phyloP scores from a whole-genome alignment of 345 rosid genomes.

The Linum tenue region DNA sequence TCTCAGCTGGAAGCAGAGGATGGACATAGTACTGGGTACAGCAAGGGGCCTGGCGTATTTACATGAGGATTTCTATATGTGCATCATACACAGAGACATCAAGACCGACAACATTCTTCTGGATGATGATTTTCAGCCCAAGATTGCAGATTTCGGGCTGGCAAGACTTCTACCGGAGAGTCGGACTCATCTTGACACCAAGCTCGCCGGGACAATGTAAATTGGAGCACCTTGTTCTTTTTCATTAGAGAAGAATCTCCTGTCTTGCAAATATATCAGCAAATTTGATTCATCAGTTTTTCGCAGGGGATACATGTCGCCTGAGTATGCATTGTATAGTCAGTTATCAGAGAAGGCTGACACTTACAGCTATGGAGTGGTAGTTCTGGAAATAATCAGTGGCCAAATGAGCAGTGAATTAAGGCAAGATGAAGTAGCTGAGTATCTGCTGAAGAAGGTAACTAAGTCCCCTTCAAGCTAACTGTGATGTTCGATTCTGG shows the following conservation, averaged over 20 bases:
- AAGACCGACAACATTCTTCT: constrained; percentile 39
- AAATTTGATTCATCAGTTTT: too few species aligned
- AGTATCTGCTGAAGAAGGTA: constrained; percentile 18
- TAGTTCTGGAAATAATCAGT: constrained; percentile 31
- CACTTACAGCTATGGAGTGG: constrained; percentile 33
- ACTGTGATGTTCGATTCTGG: too few species aligned
- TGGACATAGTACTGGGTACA: constrained; percentile 35
- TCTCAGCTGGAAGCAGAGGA: constrained; percentile 35
- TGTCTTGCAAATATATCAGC: too few species aligned
- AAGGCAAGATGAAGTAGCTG: constrained; percentile 2
- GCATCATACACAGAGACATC: constrained; percentile 47
- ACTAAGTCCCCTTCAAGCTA: not conserved
- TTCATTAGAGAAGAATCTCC: not conserved
- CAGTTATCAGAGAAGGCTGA: constrained; percentile 34
- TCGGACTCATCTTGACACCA: constrained; percentile 42
- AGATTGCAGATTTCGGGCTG: constrained; percentile 47
- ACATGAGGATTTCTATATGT: constrained; percentile 39
- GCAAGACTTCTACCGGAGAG: constrained; percentile 38
- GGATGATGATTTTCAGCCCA: constrained; percentile 35
- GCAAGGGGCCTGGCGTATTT: constrained; percentile 43
- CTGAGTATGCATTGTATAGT: constrained; percentile 34
- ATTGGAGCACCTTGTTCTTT: not conserved
- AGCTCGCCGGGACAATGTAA: constrained; percentile 44
- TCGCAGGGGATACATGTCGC: constrained; percentile 38
- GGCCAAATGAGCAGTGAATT: constrained; percentile 22